A percentile compares a stretch with the other conserved stretches of the same genome.
Conservation (phyloP, 2,329 filamentous ascomycete species). For the Cladorrhinum sp. region DNA sequence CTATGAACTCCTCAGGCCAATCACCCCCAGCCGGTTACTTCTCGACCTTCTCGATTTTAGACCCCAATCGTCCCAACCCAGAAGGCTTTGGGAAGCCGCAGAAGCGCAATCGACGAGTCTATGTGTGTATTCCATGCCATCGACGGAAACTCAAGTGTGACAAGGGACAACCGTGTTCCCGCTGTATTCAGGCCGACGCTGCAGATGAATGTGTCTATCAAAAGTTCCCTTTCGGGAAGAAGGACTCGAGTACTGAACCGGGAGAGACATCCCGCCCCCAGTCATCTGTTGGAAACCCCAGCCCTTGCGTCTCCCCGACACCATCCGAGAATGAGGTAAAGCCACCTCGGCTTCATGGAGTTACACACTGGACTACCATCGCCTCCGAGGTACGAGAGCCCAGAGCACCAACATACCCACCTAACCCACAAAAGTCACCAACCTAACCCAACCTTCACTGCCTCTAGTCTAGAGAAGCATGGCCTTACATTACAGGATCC, state of each 20-base stretch:
- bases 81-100: constrained; percentile 23
- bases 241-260: constrained; percentile 9
- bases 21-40: constrained; percentile 27
- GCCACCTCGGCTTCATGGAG: constrained; percentile 11
- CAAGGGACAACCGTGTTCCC: constrained; percentile 28
- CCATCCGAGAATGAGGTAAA: constrained; percentile 2
- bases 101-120: constrained; percentile 30
- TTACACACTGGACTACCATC: constrained; percentile 18
- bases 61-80: constrained; percentile 23
- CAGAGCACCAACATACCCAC: neutral
- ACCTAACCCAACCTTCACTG: neutral
- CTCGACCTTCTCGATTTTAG: constrained; percentile 30
- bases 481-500: constrained; percentile 26
- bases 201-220: constrained; percentile 29
- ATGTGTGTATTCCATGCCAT: constrained; percentile 32
- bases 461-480: constrained; percentile 27
- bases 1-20: constrained; percentile 15
- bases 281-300: neutral
- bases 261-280: constrained; percentile 1
- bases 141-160: constrained; percentile 31
- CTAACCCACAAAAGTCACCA: neutral
- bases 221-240: constrained; percentile 13
- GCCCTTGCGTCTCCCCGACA: constrained; percentile 7
- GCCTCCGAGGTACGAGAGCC: constrained; percentile 16
- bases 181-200: constrained; percentile 26